Evolutionary conservation across 2,329 filamentous ascomycete genomes (phyloP).

Genomic region (Coniochaeta sp.): DNA sequence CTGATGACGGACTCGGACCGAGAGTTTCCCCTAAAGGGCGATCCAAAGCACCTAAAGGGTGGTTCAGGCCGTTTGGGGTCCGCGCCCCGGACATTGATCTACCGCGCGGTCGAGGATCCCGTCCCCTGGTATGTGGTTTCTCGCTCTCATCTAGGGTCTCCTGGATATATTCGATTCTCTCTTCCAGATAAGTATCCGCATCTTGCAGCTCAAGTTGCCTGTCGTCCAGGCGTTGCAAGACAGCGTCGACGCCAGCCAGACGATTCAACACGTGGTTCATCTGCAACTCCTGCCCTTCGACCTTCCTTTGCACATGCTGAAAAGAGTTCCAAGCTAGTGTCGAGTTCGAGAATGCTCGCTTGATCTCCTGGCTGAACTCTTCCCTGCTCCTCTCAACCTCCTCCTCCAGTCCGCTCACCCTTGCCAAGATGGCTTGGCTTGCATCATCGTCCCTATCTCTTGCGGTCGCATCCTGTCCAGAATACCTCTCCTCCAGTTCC

Average conservation of each 20-base stretch:
- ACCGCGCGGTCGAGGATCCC: slow-evolving; percentile 9
- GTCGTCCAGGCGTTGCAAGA: slow-evolving; percentile 36
- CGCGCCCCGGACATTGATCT: slow-evolving; percentile 12
- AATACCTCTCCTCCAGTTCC: slow-evolving; percentile 34
- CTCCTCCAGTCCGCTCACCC: slow-evolving; percentile 46
- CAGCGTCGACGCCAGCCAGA: slow-evolving; percentile 29
- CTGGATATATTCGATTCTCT: slow-evolving; percentile 39
- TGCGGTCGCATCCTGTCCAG: slow-evolving; percentile 7
- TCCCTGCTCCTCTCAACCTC: slow-evolving; percentile 42
- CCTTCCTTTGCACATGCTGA: slow-evolving; percentile 32
- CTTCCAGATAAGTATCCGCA: slow-evolving; percentile 43
- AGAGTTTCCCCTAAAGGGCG: slow-evolving; percentile 11
- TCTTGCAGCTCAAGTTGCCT: slow-evolving; percentile 43
- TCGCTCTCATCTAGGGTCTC: slow-evolving; percentile 19
- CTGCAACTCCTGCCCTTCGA: slow-evolving; percentile 26
- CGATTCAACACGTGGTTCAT: slow-evolving; percentile 31
- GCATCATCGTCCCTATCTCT: slow-evolving; percentile 22
- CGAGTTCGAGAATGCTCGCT: slow-evolving; percentile 46
- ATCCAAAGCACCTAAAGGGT: slow-evolving; percentile 15
- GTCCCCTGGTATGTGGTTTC: slow-evolving; percentile 11
- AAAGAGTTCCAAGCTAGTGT: slow-evolving; percentile 46
- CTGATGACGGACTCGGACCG: slow-evolving; percentile 11
- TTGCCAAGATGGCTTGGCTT: slow-evolving; percentile 29
- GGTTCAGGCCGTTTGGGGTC: slow-evolving; percentile 14
- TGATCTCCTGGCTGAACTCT: slow-evolving; percentile 44